Base-by-base conservation (phyloP, 768 basidiomycete species). In the Pleurotus cornucopiae region DNA sequence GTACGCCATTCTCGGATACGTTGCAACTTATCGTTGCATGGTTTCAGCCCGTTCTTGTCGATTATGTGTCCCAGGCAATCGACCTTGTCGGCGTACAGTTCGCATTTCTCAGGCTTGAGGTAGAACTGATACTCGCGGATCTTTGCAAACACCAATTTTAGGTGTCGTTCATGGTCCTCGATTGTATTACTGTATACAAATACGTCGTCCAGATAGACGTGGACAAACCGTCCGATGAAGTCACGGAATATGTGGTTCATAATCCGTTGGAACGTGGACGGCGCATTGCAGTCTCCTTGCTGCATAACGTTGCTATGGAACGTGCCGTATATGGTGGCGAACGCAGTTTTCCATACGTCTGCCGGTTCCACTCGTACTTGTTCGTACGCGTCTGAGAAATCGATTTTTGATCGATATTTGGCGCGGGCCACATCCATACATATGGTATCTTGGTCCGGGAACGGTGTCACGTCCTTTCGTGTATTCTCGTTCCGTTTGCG, bases 191-290 rank as follows among this genome's bases (percentile, higher is more conserved):
- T 25, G 23, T 25, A 25, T 25, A 25, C 23, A 25, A 25, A 25
- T 25, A 25, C 23, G 5, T 80, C 73, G 55, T 80, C 76, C 0
- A 80, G 60, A 54, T 78, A 80, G 2, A 74, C 67, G 45, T 79
- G 71, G 6, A 79, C 34, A 54, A 73, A 77, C 6, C 43, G n/a
- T 0, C 75, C 73, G 3, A 80, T 70, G 14, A 61, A 48, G 1
- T 74, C 67, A 2, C 66, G 57, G 46, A 81, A 76, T 16, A 79
- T 67, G 3, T 55, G 30, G 0, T 67, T 77, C 72, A 80, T 78
- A 0, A 81, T 58, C 0, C 68, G 41, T 54, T 82, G 79, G 54
- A 77, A 82, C 0, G 77, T 82, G 0, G 74, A 64, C 0, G 74
- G 76, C 0, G 73, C 71, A 57, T 81, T 80, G 46, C 73, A 75